Evolutionary conservation across 768 basidiomycete species (phyloP).

Genomic region (Lentinus tigrinus): DNA sequence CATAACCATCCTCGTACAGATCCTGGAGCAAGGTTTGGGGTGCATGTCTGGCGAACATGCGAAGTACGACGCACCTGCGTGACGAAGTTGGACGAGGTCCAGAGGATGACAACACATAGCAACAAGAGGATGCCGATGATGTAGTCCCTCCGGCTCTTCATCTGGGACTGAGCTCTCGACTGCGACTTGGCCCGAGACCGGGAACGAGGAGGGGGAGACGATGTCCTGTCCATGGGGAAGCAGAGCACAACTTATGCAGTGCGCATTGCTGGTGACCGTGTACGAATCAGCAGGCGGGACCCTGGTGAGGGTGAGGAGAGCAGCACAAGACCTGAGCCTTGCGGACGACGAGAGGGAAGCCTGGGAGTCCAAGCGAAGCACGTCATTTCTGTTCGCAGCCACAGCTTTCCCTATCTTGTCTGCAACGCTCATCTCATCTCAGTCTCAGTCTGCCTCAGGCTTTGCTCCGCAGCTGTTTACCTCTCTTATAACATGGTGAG

Average conservation of each 20-base stretch:
- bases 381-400: neutral
- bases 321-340: neutral
- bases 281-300: neutral
- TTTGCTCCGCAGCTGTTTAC: neutral
- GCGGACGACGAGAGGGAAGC: neutral
- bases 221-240: slow-evolving; percentile 7
- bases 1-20: slow-evolving; percentile 65
- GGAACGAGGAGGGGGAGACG: slow-evolving; percentile 2
- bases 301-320: neutral
- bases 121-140: slow-evolving; percentile 66
- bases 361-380: neutral
- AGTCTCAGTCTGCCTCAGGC: neutral
- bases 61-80: slow-evolving; percentile 55
- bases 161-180: slow-evolving; percentile 4
- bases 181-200: slow-evolving; percentile 12
- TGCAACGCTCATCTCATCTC: neutral
- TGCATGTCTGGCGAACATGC: neutral
- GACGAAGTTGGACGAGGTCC: slow-evolving; percentile 87
- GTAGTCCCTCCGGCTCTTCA: slow-evolving; percentile 37
- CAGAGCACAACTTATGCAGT: neutral
- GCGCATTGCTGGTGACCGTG: neutral
- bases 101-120: slow-evolving; percentile 75
- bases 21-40: slow-evolving; percentile 24
- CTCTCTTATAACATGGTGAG: slow-evolving; percentile 7
- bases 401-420: neutral